Base-by-base conservation (phyloP, 2,329 filamentous ascomycete genomes). In the Phaeosphaeriaceae sp. region DNA sequence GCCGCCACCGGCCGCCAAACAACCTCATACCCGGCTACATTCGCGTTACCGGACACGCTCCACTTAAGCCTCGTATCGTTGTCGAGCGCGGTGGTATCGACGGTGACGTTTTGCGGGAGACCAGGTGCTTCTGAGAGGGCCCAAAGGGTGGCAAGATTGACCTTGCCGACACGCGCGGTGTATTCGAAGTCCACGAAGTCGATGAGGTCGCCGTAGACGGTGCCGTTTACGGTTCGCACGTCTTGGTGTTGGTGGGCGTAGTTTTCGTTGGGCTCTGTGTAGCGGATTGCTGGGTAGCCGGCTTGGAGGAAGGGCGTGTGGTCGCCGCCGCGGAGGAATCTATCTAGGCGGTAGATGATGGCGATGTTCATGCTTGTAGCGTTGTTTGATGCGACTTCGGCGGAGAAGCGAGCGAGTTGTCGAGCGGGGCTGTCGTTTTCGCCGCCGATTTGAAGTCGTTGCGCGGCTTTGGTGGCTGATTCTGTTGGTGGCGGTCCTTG, bases 161-260 rank as follows among this genome's bases (percentile, higher is more conserved):
- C 81, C 46, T 76, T 78, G 0, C 75, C 81, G 1, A 84, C 81
- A 8, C 83, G 76, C 0, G 79, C 72, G 2, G 79, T 78, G 61
- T 75, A 85, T 3, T 81, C 77, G 49, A 77, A 83, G 61, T 85
- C 83, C n/a, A 81, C 78, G 54, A 83, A 85, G 47, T 83, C 77
- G 6, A 77, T 67, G 4, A 84, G 58, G 46, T 85, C 83, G 20
- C 82, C 83, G 54, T 81, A 84, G 48, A 81, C 77, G 18, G 74
- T 77, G 1, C 79, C 80, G 40, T 80, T 75, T 39, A 76, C 72
- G 11, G 79, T 72, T 1, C 81, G 74, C 0, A 79, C 57, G 50
- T 84, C 76, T 66, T 85, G 82, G 56, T 85, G 82, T 67, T 85
- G 82, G 60, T 85, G 83, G 3, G 68, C 73, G 61, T 79, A 85